Conservation (phyloP, 2,329 filamentous ascomycete genomes). For the Xylariomycetidae sp. region DNA sequence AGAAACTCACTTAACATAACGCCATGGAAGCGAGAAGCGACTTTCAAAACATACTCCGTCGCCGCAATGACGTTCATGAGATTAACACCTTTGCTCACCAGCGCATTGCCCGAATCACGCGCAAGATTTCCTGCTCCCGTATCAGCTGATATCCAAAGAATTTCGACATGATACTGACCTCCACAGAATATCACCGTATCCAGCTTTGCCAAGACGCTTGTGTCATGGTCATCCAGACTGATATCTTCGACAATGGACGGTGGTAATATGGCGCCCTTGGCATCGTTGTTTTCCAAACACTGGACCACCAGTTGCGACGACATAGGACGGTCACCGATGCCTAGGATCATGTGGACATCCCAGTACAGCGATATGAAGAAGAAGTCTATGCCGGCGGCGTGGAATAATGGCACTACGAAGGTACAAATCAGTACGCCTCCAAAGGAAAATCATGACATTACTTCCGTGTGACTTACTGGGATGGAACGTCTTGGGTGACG, state of each 20-base stretch:
- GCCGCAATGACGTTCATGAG: constrained; percentile 35
- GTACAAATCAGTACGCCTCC: too few species aligned
- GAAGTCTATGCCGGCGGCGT: constrained; percentile 21
- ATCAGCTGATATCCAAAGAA: not conserved
- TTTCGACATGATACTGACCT: constrained; percentile 22
- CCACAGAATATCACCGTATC: constrained; percentile 32
- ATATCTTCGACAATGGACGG: constrained; percentile 41
- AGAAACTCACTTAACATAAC: too few species aligned
- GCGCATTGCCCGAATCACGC: constrained; percentile 31
- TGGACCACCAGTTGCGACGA: constrained; percentile 15
- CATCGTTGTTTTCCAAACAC: constrained; percentile 15
- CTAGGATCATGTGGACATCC: constrained; percentile 14
- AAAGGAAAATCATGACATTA: too few species aligned
- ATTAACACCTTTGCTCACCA: constrained; percentile 30
- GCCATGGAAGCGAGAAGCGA: too few species aligned
- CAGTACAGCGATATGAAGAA: constrained; percentile 16
- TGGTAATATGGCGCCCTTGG: constrained; percentile 14
- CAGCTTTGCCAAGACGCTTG: constrained; percentile 28
- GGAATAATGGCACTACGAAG: constrained; percentile 27
- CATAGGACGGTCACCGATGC: constrained; percentile 17
- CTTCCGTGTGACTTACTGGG: constrained; percentile 31
- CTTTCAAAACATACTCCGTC: constrained; percentile 40
- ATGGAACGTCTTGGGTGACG: constrained; percentile 10
- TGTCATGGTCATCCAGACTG: constrained; percentile 26
- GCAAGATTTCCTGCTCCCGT: constrained; percentile 30